These are phyloP conservation scores for Suhomyces vadensis DNA, from an alignment of 805 yeast genomes.

Conservation along the genomic window DNA sequence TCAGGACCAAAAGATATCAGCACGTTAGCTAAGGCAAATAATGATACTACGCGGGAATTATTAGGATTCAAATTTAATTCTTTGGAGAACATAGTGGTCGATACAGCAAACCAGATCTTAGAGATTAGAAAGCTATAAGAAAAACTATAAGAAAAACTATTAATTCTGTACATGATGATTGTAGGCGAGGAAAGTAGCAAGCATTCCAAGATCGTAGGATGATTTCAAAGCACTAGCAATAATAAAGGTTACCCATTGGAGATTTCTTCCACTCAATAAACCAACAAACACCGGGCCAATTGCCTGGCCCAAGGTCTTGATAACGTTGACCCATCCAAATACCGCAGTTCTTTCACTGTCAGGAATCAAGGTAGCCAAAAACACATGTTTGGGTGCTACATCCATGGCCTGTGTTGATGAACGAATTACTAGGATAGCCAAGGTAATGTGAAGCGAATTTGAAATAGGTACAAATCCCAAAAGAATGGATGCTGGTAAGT, in stretches of 20 bases:
- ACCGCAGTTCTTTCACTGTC: slow-evolving; percentile 45
- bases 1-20: slow-evolving; percentile 28
- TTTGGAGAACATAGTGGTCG: slow-evolving; percentile 26
- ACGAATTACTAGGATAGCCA: slow-evolving; percentile 34
- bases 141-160: not conserved
- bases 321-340: slow-evolving; percentile 46
- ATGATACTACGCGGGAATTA: slow-evolving; percentile 13
- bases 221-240: slow-evolving; percentile 42
- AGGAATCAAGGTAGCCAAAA: slow-evolving; percentile 42
- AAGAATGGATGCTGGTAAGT: slow-evolving; percentile 44
- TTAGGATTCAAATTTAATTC: slow-evolving; percentile 24
- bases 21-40: slow-evolving; percentile 23
- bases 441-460: slow-evolving; percentile 27
- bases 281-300: slow-evolving; percentile 48
- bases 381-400: slow-evolving; percentile 49
- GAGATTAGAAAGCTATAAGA: not conserved
- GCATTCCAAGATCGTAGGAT: slow-evolving; percentile 43
- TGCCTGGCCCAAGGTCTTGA: slow-evolving; percentile 42
- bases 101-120: slow-evolving; percentile 24
- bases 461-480: slow-evolving; percentile 43
- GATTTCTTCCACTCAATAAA: slow-evolving; percentile 30
- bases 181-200: slow-evolving; percentile 26
- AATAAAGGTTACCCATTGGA: slow-evolving; percentile 45
- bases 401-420: slow-evolving; percentile 49
- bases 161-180: slow-evolving; percentile 21